Base-by-base conservation (phyloP, 768 basidiomycete species). In the Vararia minispora region DNA sequence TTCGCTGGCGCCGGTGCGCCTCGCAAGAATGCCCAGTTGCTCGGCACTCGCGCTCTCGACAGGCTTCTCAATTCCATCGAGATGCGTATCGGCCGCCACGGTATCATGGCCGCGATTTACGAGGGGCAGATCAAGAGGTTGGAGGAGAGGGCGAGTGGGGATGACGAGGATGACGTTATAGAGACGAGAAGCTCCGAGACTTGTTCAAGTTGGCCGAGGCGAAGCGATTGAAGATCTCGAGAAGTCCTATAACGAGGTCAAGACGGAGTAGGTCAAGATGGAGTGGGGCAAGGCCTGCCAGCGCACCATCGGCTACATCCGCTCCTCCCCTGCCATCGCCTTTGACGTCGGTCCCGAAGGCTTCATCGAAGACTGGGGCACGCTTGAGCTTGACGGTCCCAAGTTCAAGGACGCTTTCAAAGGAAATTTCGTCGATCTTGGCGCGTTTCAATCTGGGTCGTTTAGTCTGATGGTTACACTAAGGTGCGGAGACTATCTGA, bases 321-420 rank as follows among this genome's bases (percentile, higher is more conserved):
- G n/a, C 12, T 10, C 21, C n/a, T 22, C 37, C 22, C 37, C 37
- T 17, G 21, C 38, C 3, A 31, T 39, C 28, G 12, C 36, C 9
- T 8, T 16, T 20, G 18, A 22, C 17, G n/a, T 24, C 6, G 37
- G 33, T 17, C 1, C 16, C 16, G 6, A 35, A 21, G 2, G 18
- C 0, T 39, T 35, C 12, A 43, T 40, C 6, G 44, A 46, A 34
- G 44, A 52, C 35, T 51, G 42, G 35, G 38, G 40, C 14, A 6
- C 21, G 2, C n/a, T 39, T n/a, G 29, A 35, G 21, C 22, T 51
- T 17, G 18, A 44, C 24, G 4, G 10, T 4, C 5, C 17, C 3
- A 40, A 39, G 38, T 6, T 40, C 20, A 12, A 29, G 21, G 28
- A 35, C 3, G 6, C n/a, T 3, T 43, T 43, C 26, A 29, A 34